Evolutionary conservation across 495 filamentous ascomycete genomes (phyloP).

Genomic region (Hypoxylon cercidicola): DNA sequence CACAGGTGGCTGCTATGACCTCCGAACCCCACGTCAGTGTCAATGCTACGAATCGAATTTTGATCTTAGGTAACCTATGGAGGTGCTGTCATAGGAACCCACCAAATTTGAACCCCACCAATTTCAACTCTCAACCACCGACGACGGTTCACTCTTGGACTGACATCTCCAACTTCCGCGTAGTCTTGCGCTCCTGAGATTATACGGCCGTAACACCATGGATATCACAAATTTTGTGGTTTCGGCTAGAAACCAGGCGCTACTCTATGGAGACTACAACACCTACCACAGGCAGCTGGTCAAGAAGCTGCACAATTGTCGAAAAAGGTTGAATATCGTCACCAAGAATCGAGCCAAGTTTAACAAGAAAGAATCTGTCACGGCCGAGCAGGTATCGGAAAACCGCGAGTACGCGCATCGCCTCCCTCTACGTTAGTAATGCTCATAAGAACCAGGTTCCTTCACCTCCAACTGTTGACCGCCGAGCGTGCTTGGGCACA

Average conservation of each 20-base stretch:
- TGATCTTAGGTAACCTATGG: too few species aligned
- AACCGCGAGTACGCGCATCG: slow-evolving; percentile 75
- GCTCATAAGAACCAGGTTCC: slow-evolving; percentile 66
- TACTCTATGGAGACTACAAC: slow-evolving; percentile 88
- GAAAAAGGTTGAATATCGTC: slow-evolving; percentile 83
- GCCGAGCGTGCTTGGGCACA: slow-evolving; percentile 96
- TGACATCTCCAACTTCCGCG: neutral
- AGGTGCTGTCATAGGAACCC: slow-evolving; percentile 7
- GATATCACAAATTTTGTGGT: slow-evolving; percentile 89
- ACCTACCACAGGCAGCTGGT: slow-evolving; percentile 84
- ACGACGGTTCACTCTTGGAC: neutral
- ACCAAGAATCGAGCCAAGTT: slow-evolving; percentile 89
- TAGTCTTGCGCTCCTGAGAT: neutral
- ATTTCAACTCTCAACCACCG: neutral
- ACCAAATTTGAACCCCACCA: slow-evolving; percentile 16
- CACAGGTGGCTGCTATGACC: slow-evolving; percentile 5
- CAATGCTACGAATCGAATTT: too few species aligned
- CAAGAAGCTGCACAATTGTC: slow-evolving; percentile 81
- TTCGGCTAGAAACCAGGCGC: slow-evolving; percentile 77
- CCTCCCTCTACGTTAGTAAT: slow-evolving; percentile 10
- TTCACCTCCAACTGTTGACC: slow-evolving; percentile 80
- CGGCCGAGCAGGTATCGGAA: slow-evolving; percentile 76
- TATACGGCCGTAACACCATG: slow-evolving; percentile 62
- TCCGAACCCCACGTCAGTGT: neutral
- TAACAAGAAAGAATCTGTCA: slow-evolving; percentile 73